Base-by-base conservation (phyloP, 1,139 yeast genomes). In the Saccharomyces hybrid region DNA sequence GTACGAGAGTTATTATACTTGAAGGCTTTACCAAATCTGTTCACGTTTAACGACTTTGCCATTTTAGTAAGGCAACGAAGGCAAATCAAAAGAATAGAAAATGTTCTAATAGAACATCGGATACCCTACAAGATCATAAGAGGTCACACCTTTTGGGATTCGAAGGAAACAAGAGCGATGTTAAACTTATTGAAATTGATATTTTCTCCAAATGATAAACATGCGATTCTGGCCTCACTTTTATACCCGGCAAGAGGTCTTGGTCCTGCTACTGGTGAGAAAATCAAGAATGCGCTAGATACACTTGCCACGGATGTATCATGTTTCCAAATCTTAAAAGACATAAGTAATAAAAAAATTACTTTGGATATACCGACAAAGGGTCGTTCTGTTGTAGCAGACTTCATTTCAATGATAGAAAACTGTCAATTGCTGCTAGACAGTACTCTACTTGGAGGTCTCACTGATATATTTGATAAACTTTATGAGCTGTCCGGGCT, bases 71-170 rank as follows among this genome's bases (percentile, higher is more conserved):
- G 98, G 34, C 76, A 86, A 1, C 76, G 84, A 26, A 74, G 75
- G 62, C 80, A 81, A 68, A 77, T 88, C 20, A 66, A 82, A 58
- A 73, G 69, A 1, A 72, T 89, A 8, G 97, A 90, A 64, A 77
- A 77, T 41, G 85, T 80, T 29, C 70, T 91, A 23, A 74, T 81
- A 1, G 73, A 71, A 50, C 71, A 72, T 4, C 70, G 76, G 7
- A 77, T 91, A 8, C 91, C 95, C 0, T 88, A 88, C 63, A 69
- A 70, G 13, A 77, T 90, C 62, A 75, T 85, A 1, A 81, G 84
- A 52, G 96, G 96, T 0, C 75, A 76, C 51, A 84, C 88, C 1
- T 88, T 89, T 63, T 88, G 95, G 91, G 90, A 87, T 46, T 71
- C 87, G 38, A 79, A 79, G 55, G 96, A 88, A 64, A 84, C 88